Evolutionary conservation across 768 basidiomycete species (phyloP).

Genomic region (Udeniomyces megalosporus): DNA sequence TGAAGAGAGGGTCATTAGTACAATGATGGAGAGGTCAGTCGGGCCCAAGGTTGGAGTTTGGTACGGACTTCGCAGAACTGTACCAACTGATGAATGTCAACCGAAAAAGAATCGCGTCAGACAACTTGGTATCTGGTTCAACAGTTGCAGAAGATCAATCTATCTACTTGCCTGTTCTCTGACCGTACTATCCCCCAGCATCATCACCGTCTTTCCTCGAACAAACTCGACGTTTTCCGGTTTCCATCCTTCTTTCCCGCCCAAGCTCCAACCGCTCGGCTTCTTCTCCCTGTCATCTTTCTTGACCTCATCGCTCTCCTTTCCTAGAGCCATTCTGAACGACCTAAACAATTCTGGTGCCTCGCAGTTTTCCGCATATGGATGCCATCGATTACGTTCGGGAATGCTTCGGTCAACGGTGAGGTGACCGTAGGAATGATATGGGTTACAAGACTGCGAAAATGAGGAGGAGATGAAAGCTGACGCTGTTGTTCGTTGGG

Average conservation of each 20-base stretch:
- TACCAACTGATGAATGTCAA: too few species aligned
- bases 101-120: too few species aligned
- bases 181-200: constrained; percentile 20
- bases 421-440: constrained; percentile 17
- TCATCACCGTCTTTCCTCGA: constrained; percentile 18
- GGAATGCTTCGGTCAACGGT: constrained; percentile 7
- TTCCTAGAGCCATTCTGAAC: constrained; percentile 1
- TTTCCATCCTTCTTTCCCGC: neutral
- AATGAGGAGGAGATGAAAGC: neutral
- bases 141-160: too few species aligned
- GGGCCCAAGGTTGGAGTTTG: neutral
- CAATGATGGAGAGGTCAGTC: neutral
- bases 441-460: constrained; percentile 15
- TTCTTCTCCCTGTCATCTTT: too few species aligned
- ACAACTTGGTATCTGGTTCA: too few species aligned
- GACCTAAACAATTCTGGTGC: constrained; percentile 17
- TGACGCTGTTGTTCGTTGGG: neutral
- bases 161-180: constrained; percentile 9
- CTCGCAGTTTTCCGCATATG: constrained; percentile 11
- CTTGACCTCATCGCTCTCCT: neutral
- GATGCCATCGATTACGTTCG: constrained; percentile 19
- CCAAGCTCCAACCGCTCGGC: constrained; percentile 1
- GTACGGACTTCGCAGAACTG: constrained; percentile 21
- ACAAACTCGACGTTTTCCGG: constrained; percentile 18
- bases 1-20: neutral